Evolutionary conservation across 768 basidiomycete species (phyloP), one percentile per base, ranked within the genome.

Genomic region (Chalciporus piperatus): DNA sequence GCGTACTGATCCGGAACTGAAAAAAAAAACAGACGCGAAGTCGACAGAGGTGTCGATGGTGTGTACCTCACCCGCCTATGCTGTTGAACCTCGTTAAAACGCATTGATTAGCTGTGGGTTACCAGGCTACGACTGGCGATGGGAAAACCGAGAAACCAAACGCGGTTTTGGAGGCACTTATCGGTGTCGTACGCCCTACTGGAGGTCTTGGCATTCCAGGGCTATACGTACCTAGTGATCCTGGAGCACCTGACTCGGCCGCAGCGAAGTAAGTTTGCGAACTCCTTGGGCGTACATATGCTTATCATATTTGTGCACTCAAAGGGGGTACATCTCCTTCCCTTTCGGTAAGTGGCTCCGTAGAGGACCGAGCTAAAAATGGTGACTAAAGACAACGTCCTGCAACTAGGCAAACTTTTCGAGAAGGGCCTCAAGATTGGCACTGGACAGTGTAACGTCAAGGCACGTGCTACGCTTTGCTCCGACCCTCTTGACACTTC

Each of bases 191-290:
- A 1, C 74, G 78, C 25, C 74, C 79, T 13, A 79, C 79, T 17
- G 80, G 80, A 1, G 79, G 80, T 6, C 68, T 82, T n/a, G 81
- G 81, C 3, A 77, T 82, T 53, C 80, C 81, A 0, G 79, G 81
- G 1, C 61, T 82, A 6, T 81, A 80, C 52, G 80, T 83, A 6
- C 79, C 80, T 16, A 76, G 71, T 48, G 80, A 82, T 56, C 80
- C 81, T 1, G 80, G 80, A 16, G 81, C 80, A 16, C 77, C 78
- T 10, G 78, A 80, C 57, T 72, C 74, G 16, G 76, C 77, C 45
- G 67, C 76, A 13, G 76, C 76, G 1, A 77, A 77, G 51, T 52
- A 19, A 22, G 51, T 23, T 20, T 37, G 6, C 35, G 35, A n/a
- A 37, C 35, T 37, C 16, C 2, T 7, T 3, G 30, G 32, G 11